phyloP scores from a whole-genome alignment of 2,329 filamentous ascomycete species.

The Tolypocladium endophyticum region DNA sequence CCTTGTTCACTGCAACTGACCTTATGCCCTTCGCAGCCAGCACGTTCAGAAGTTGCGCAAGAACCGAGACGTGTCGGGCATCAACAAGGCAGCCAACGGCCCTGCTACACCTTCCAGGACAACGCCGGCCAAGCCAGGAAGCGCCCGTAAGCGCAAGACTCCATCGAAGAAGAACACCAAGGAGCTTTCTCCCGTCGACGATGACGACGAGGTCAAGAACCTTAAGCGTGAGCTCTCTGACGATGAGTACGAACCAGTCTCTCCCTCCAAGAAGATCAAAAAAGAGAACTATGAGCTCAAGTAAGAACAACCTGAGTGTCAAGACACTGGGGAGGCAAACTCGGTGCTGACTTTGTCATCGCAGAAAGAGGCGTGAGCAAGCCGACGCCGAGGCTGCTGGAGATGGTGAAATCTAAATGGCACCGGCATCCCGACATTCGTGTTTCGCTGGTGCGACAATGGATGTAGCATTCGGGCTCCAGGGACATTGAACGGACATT shows the following conservation, averaged over 20 bases:
- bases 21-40: conserved; percentile 20
- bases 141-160: conserved; percentile 17
- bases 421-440: neutral
- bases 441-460: neutral
- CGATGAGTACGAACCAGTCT: neutral
- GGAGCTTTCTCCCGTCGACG: conserved; percentile 8
- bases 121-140: neutral
- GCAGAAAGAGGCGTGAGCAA: neutral
- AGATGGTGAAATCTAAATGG: neutral
- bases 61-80: conserved; percentile 16
- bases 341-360: neutral
- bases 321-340: neutral
- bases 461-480: neutral
- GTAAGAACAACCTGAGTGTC: neutral
- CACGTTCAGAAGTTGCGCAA: conserved; percentile 35
- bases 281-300: neutral
- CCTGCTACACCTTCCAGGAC: conserved; percentile 6
- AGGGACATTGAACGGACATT: neutral
- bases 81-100: conserved; percentile 9
- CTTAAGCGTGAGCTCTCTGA: conserved; percentile 15
- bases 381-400: neutral
- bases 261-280: conserved; percentile 13
- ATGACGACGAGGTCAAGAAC: conserved; percentile 12
- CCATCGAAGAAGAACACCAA: conserved; percentile 14
- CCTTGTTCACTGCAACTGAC: conserved; percentile 6